phyloP scores from a whole-genome alignment of 2,329 filamentous ascomycete genomes.

The Lecanicillium sp. region DNA sequence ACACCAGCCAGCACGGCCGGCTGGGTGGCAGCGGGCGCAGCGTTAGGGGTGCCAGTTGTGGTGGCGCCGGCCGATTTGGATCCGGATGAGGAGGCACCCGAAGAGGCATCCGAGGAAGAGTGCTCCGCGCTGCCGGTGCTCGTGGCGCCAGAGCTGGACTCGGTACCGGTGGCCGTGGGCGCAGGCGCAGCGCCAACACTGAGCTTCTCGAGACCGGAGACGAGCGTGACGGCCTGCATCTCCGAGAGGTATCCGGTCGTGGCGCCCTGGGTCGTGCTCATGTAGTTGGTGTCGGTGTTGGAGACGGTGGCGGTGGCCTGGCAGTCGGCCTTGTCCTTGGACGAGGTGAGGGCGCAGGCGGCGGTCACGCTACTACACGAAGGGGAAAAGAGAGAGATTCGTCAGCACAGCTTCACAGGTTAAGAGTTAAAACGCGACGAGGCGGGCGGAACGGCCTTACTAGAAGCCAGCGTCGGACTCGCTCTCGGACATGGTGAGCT shows the following conservation, averaged over 20 bases:
- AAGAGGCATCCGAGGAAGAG: conserved; percentile 12
- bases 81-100: conserved; percentile 11
- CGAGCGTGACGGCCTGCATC: conserved; percentile 30
- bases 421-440: too few species aligned
- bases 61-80: conserved; percentile 14
- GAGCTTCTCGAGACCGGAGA: conserved; percentile 33
- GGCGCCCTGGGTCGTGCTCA: conserved; percentile 7
- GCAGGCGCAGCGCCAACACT: conserved; percentile 6
- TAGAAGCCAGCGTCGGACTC: conserved; percentile 13
- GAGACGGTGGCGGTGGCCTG: conserved; percentile 8
- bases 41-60: conserved; percentile 21
- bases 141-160: neutral
- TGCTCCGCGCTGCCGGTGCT: conserved; percentile 8
- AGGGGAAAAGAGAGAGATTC: conserved; percentile 13
- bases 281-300: neutral
- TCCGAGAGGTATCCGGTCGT: conserved; percentile 18
- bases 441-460: conserved; percentile 17
- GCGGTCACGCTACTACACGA: conserved; percentile 2
- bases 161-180: conserved; percentile 16
- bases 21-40: conserved; percentile 28
- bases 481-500: conserved; percentile 15
- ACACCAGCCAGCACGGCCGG: conserved; percentile 31
- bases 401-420: too few species aligned
- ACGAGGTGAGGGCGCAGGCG: conserved; percentile 22
- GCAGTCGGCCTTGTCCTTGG: conserved; percentile 22